Base-by-base conservation (phyloP, 495 filamentous ascomycete genomes). In the Cercophora newfieldiana region DNA sequence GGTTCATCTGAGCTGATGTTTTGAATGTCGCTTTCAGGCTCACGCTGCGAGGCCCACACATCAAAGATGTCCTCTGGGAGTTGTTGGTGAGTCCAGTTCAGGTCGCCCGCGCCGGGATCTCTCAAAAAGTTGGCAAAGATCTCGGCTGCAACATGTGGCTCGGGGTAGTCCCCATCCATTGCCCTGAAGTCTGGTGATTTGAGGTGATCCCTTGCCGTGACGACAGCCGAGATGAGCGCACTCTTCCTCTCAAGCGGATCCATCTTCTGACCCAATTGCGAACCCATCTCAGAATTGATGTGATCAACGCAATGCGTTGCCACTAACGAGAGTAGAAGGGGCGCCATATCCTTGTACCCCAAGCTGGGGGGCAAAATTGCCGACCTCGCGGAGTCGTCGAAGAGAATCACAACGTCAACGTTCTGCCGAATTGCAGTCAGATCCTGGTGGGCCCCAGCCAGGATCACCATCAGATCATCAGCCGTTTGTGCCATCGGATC, bases 261-360 rank as follows among this genome's bases (percentile, higher is more conserved):
- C 28, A 81, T 19, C 1, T 69, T 67, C 7, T 74, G 65, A 0
- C 69, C 59, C 10, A 82, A 63, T 24, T 76, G 69, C 61, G 78
- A 68, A 37, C 80, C 79, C 21, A 82, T 70, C 33, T 84, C 81
- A 64, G 78, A 69, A 33, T 81, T 78, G 22, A 82, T 69, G 37
- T 84, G 81, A 64, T 84, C 80, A n/a, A 83, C 71, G 4, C 79
- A 79, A 62, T 77, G 75, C 6, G 66, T 71, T n/a, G 66, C 71
- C 0, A 80, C 71, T 19, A 83, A 67, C 0, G 68, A 66, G 29
- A 83, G 67, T 3, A 81, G 59, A 5, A 76, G 37, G 1, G 73
- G 73, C 7, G 67, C 30, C 55, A 53, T 68, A 3, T 61, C 48
- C 0, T 68, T 64, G 21, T 62, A 68, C 10, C 26, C 48, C 28